Evolutionary conservation across 1,284 basidiomycete species (phyloP), one percentile per base, ranked within the genome.

Genomic region (Phellopilus nigrolimitatus): DNA sequence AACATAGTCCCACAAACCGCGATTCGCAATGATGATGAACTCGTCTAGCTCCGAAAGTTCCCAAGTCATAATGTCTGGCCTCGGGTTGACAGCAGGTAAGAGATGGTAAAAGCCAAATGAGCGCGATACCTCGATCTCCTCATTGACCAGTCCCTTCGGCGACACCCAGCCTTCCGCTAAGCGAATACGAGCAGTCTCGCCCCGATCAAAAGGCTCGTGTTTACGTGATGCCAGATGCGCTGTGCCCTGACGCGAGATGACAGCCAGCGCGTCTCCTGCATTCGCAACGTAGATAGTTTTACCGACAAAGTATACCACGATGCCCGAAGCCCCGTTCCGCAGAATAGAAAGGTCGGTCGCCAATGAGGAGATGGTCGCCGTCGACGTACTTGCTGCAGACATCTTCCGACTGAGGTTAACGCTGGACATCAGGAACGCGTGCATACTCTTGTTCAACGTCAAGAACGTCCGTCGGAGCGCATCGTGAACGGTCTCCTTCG

Each of bases 151-250:
- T 4, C 95, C 95, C 56, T 88, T 84, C n/a, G 92, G 88, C 3
- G 94, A 94, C 33, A 99, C 88, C 90, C 92, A 99, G 0, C 94
- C 95, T 68, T 98, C 97, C 2, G 94, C 91, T 0, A 82, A 75
- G 27, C 97, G 84, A 56, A 99, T 97, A 17, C 95, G 79, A 13
- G 78, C 76, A 1, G 87, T 92, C 70, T 99, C 97, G 15, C 74
- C 72, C 21, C 86, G 79, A 62, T 97, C 90, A 53, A 93, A 93
- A 0, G 97, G 95, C 56, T 95, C 90, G 64, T 99, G 97, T 61
- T 85, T 84, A 60, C 74, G 78, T 19, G 93, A 90, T 28, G 97
- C 72, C 13, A 88, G 68, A 48, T 87, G 72, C 0, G 92, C 89
- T 17, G 80, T 79, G 0, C 92, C 93, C 45, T 88, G 85, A 41